phyloP scores from a whole-genome alignment of 176 grass and related monocot genomes.

The Poa annua region DNA sequence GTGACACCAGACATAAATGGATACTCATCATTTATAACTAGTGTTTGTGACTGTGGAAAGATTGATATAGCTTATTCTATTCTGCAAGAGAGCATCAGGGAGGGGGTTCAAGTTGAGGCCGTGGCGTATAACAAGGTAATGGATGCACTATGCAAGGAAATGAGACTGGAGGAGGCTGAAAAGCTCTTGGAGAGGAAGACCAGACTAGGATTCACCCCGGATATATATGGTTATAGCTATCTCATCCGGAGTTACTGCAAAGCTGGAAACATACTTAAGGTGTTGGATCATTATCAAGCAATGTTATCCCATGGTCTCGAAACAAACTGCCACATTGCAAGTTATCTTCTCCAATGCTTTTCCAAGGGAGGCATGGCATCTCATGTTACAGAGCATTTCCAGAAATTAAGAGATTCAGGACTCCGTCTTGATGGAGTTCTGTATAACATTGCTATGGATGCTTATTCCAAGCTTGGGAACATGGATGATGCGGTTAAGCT shows the following conservation, averaged over 20 bases:
- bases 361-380: constrained; percentile 54
- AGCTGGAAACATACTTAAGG: constrained; percentile 54
- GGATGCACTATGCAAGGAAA: constrained; percentile 71
- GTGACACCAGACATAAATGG: constrained; percentile 50
- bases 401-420: constrained; percentile 63
- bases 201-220: constrained; percentile 35
- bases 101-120: constrained; percentile 43
- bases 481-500: constrained; percentile 61
- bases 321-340: constrained; percentile 52
- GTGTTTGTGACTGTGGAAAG: constrained; percentile 55
- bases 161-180: constrained; percentile 66
- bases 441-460: constrained; percentile 70
- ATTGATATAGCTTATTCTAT: constrained; percentile 49
- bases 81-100: constrained; percentile 49
- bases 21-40: constrained; percentile 62
- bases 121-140: constrained; percentile 79
- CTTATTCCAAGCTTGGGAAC: constrained; percentile 62
- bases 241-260: constrained; percentile 68
- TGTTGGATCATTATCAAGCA: constrained; percentile 58
- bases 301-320: constrained; percentile 60
- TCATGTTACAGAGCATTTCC: constrained; percentile 54
- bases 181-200: constrained; percentile 67
- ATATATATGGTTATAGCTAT: constrained; percentile 63
- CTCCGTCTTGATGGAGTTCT: constrained; percentile 59
- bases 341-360: constrained; percentile 62